Evolutionary conservation across 768 basidiomycete species (phyloP).

Genomic region (Daedaleopsis sinensis): DNA sequence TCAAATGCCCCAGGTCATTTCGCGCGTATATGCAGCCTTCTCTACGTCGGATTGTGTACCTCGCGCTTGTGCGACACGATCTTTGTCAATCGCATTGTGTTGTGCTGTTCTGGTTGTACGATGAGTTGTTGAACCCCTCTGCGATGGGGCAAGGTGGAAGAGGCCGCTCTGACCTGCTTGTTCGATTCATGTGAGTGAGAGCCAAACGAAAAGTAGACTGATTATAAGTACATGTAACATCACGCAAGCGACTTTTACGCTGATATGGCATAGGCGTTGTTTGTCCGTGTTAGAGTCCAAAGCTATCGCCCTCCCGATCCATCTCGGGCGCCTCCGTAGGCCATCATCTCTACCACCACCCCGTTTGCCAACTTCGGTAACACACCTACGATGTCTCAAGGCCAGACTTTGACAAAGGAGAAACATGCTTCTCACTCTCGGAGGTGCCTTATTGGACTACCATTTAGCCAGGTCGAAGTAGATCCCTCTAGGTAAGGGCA

Average conservation of each 20-base stretch:
- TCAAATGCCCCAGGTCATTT: background rate
- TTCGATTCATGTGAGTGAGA: too few relatives aligned
- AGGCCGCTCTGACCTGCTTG: too few relatives aligned
- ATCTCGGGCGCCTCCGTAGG: background rate
- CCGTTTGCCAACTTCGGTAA: conserved; percentile 15
- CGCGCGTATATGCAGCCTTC: background rate
- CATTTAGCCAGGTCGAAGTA: conserved; percentile 63
- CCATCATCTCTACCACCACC: background rate
- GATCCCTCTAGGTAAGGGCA: conserved; percentile 71
- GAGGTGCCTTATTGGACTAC: conserved; percentile 73
- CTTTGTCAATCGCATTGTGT: background rate
- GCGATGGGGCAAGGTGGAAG: too few relatives aligned
- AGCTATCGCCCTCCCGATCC: conserved; percentile 14
- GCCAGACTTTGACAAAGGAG: background rate
- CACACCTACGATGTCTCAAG: background rate
- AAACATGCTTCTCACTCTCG: conserved; percentile 68
- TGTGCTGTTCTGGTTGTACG: background rate
- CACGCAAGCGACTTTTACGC: too few relatives aligned
- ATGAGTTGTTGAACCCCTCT: too few relatives aligned
- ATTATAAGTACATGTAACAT: too few relatives aligned
- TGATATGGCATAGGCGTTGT: background rate
- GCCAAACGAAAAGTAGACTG: too few relatives aligned
- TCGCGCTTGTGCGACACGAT: background rate
- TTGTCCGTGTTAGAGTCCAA: conserved; percentile 6
- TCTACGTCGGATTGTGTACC: background rate